Percentiles rank a stretch among this genome's conserved stretches.
These are phyloP conservation scores for Magnolia sinica DNA, from an alignment of 164 flowering plant genomes.

Conservation along the genomic window DNA sequence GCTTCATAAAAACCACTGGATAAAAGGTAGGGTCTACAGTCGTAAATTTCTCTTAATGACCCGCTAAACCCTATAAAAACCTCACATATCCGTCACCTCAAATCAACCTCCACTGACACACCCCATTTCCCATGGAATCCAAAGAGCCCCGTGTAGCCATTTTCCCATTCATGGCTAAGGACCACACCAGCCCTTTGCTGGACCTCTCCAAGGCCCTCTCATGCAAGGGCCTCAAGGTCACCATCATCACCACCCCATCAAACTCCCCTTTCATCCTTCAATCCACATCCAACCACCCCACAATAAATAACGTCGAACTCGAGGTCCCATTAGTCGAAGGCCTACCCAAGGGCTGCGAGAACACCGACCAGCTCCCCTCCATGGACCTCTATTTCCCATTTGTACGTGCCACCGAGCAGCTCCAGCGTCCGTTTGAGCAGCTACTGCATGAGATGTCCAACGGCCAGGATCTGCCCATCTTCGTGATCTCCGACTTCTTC, in stretches of 20 bases:
- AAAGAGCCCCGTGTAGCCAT: constrained; percentile 16
- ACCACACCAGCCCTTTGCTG: constrained; percentile 33
- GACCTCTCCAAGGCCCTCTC: constrained; percentile 32
- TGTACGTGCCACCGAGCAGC: constrained; percentile 16
- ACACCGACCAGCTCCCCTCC: constrained; percentile 31
- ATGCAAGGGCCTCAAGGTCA: constrained; percentile 17
- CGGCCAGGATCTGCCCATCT: constrained; percentile 20
- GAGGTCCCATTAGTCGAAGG: constrained; percentile 24
- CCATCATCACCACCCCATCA: constrained; percentile 36
- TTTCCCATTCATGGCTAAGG: constrained; percentile 42
- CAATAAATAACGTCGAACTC: constrained; percentile 14
- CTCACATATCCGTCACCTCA: background rate
- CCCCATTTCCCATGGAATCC: background rate
- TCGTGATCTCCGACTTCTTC: constrained; percentile 39
- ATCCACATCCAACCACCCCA: constrained; percentile 2
- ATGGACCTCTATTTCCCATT: constrained; percentile 17
- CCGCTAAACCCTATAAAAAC: no score
- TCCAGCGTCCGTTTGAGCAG: constrained; percentile 21
- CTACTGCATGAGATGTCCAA: constrained; percentile 17
- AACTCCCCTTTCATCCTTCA: constrained; percentile 20
- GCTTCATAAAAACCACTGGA: no score
- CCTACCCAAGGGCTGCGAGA: constrained; percentile 30
- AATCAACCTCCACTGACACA: no score
- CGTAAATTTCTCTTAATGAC: no score
- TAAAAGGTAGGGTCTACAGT: no score